Base-by-base conservation (phyloP, 176 grass and related monocot species). In the Oryza brachyantha region DNA sequence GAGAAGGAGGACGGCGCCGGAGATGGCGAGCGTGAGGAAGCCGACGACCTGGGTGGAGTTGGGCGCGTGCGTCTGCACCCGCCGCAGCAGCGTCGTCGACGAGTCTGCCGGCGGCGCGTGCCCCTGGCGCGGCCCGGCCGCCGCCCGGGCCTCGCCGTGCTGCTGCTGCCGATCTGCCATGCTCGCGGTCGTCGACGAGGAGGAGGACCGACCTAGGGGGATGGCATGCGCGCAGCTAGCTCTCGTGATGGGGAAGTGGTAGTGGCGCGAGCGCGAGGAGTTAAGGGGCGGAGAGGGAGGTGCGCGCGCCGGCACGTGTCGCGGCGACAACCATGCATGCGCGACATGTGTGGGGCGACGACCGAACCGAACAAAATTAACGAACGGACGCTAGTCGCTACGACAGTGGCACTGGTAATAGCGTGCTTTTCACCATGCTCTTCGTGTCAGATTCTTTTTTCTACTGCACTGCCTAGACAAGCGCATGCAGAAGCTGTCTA, bases 11-110 rank as follows among this genome's bases (percentile, higher is more conserved):
- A 81, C 81, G 11, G 70, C 86, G 66, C 86, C 90, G 38, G 79
- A 91, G 9, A 95, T 7, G 8, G 89, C 38, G 10, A 99, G 92
- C 29, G 96, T 91, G 16, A 99, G 84, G 38, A 99, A 87, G 10
- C 90, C 92, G 29, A 99, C 88, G 16, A 89, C 34, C 72, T 99
- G 90, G 45, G 75, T 84, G 29, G 92, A 87, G 70, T 69, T 95
- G 12, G 96, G 92, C 9, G 78, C 72, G 90, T 89, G 86, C 12
- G 81, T 79, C 66, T 94, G 92, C 45, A 85, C 79, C 4, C 87
- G 84, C 24, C 81, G 92, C 37, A 87, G 84, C 26, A 84, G 78
- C 3, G 82, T 55, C 27, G 81, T 55, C 22, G 73, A 12, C 13
- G 78, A 63, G 9, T 46, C 26, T 21, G 36, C 40, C 0, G 70